Conservation (phyloP, 2,329 filamentous ascomycete genomes). For the Aspergillus calidoustus region DNA sequence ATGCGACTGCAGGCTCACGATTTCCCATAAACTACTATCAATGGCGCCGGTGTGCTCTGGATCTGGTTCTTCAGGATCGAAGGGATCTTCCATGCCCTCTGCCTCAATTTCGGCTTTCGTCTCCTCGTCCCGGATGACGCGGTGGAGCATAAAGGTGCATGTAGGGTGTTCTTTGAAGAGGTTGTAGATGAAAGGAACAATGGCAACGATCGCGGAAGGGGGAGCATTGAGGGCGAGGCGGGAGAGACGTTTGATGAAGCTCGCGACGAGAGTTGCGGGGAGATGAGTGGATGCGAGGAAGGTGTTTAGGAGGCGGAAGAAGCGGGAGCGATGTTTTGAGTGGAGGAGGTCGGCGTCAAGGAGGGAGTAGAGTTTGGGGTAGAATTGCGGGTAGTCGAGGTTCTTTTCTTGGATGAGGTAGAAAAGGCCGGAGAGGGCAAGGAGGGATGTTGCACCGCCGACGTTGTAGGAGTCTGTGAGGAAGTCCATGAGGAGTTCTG, state of each 20-base stretch:
- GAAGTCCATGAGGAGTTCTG: constrained; percentile 93
- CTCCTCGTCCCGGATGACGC: constrained; percentile 65
- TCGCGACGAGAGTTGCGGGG: constrained; percentile 86
- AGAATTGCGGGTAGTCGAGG: constrained; percentile 94
- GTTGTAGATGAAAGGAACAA: constrained; percentile 95
- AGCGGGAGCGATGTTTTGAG: constrained; percentile 89
- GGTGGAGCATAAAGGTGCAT: constrained; percentile 95
- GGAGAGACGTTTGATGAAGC: constrained; percentile 93
- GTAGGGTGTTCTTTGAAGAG: constrained; percentile 85
- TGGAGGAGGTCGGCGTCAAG: constrained; percentile 85
- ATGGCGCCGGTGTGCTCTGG: constrained; percentile 86
- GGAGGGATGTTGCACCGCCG: constrained; percentile 82
- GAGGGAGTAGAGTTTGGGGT: constrained; percentile 89
- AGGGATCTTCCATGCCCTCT: constrained; percentile 73
- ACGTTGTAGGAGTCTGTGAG: constrained; percentile 90
- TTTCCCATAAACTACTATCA: constrained; percentile 92
- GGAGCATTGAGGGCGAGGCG: constrained; percentile 85
- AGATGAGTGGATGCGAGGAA: constrained; percentile 92
- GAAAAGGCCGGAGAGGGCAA: constrained; percentile 91
- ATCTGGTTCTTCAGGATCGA: constrained; percentile 73
- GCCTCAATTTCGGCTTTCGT: constrained; percentile 64
- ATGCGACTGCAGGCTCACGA: constrained; percentile 87
- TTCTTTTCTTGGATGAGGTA: constrained; percentile 93
- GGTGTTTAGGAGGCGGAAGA: constrained; percentile 88
- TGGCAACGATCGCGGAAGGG: constrained; percentile 83